Percentiles rank a stretch among this genome's conserved stretches.
Evolutionary conservation across 2,329 filamentous ascomycete species (phyloP).

Genomic region (Aspergillus calidoustus): DNA sequence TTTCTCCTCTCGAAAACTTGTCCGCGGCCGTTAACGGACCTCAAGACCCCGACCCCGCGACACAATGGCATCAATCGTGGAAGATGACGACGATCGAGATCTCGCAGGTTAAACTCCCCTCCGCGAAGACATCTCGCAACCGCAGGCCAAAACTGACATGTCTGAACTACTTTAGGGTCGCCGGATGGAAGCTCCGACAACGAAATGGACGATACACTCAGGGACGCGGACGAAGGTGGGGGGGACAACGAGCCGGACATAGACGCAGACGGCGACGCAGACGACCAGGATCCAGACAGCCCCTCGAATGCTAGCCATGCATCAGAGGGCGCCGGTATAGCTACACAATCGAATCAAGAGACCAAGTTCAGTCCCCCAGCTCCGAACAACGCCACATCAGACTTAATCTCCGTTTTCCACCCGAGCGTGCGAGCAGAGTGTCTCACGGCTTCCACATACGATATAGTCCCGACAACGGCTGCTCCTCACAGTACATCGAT

Average conservation of each 20-base stretch:
- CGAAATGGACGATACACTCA: conserved; percentile 52
- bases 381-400: conserved; percentile 39
- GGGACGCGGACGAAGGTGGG: conserved; percentile 48
- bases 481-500: conserved; percentile 95
- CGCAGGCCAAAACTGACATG: conserved; percentile 11
- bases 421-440: conserved; percentile 75
- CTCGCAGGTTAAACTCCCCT: conserved; percentile 38
- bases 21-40: not conserved
- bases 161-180: conserved; percentile 41
- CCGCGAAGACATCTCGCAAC: not conserved
- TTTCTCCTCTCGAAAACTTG: not conserved
- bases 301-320: conserved; percentile 47
- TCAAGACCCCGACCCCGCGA: not conserved
- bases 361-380: conserved; percentile 54
- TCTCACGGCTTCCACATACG: conserved; percentile 80
- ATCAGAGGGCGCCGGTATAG: conserved; percentile 41
- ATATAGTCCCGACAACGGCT: conserved; percentile 96
- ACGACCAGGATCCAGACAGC: conserved; percentile 44
- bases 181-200: conserved; percentile 56
- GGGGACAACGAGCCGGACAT: conserved; percentile 43
- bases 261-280: conserved; percentile 40
- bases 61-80: conserved; percentile 40
- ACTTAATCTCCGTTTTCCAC: conserved; percentile 52
- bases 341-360: conserved; percentile 52
- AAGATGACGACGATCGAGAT: conserved; percentile 50